These are phyloP conservation scores for Withania somnifera DNA, from an alignment of 305 asterid genomes.

Conservation along the genomic window DNA sequence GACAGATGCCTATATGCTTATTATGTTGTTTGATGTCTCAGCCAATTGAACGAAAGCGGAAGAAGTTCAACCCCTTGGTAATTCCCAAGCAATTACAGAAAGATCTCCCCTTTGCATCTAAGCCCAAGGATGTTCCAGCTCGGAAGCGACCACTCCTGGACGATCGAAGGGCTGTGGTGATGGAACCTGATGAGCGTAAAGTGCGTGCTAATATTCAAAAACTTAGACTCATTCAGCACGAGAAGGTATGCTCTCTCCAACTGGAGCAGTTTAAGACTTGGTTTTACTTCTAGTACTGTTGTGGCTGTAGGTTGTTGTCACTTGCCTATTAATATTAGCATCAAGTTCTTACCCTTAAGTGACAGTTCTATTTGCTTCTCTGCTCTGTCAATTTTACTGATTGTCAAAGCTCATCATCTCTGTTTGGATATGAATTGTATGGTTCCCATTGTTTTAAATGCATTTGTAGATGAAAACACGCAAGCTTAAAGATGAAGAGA, in stretches of 20 bases:
- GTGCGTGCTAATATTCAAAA: conserved; percentile 65
- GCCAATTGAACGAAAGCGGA: conserved; percentile 80
- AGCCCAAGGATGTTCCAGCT: conserved; percentile 61
- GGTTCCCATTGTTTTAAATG: not conserved
- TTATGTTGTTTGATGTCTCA: conserved; percentile 16
- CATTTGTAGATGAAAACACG: conserved; percentile 45
- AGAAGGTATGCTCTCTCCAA: conserved; percentile 40
- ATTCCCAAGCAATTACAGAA: conserved; percentile 66
- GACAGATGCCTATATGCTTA: not conserved
- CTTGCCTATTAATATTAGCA: not conserved
- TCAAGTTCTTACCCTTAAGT: not conserved
- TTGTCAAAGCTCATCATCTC: not conserved
- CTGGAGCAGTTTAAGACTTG: not conserved
- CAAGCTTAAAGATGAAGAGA: conserved; percentile 47
- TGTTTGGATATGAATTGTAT: not conserved
- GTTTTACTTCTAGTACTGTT: not conserved
- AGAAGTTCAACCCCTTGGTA: conserved; percentile 77
- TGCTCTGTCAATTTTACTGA: not conserved
- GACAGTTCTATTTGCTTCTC: not conserved
- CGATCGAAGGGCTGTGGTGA: conserved; percentile 61
- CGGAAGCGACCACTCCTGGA: conserved; percentile 35
- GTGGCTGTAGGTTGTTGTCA: not conserved
- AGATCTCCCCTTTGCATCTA: conserved; percentile 65
- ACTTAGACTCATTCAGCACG: conserved; percentile 48
- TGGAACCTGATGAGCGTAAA: conserved; percentile 69